Base-by-base conservation (phyloP, 2,329 filamentous ascomycete genomes). In the Zymoseptoria brevis region DNA sequence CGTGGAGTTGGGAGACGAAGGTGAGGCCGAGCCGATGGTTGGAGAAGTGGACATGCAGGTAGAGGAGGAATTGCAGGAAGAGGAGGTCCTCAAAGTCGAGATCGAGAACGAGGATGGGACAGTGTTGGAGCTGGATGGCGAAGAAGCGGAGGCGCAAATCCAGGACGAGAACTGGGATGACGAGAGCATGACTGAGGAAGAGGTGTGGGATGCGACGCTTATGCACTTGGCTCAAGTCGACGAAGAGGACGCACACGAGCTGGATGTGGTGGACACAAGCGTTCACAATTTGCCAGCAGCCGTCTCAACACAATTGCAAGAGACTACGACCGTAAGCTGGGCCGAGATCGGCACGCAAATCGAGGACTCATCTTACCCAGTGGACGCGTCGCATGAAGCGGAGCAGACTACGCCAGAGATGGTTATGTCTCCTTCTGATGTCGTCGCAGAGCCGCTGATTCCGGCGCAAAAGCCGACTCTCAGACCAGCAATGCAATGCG, bases 151-250 rank as follows among this genome's bases (percentile, higher is more conserved):
- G 22, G 53, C 59, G 19, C 57, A 59, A 24, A 52, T 60, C 8
- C 62, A 61, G 19, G 66, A 64, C 52, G 61, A 64, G 22, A 66
- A 71, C 9, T 67, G 67, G 54, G 65, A 63, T 50, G 69, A 69
- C 55, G 64, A 62, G 41, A 64, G 62, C 30, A 59, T 55, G 56
- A 59, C 53, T 11, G 58, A 61, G 21, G 60, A 63, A 22, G 57
- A 50, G 13, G 52, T 55, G 8, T 59, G 53, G 53, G 57, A 59
- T 48, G 58, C 55, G 11, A 62, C 64, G 13, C 58, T 64, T 54
- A 65, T 65, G 55, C 62, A 64, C 19, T 53, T 64, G 19, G 63
- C 58, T 19, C 58, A 64, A 19, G 61, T 57, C 1, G 54, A 41
- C 26, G 59, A 52, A 16, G 54, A 51, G 30, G 26, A 48, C 48